Evolutionary conservation across 768 basidiomycete species (phyloP), one percentile per base, ranked within the genome.

Genomic region (Kwoniella heveanensis): DNA sequence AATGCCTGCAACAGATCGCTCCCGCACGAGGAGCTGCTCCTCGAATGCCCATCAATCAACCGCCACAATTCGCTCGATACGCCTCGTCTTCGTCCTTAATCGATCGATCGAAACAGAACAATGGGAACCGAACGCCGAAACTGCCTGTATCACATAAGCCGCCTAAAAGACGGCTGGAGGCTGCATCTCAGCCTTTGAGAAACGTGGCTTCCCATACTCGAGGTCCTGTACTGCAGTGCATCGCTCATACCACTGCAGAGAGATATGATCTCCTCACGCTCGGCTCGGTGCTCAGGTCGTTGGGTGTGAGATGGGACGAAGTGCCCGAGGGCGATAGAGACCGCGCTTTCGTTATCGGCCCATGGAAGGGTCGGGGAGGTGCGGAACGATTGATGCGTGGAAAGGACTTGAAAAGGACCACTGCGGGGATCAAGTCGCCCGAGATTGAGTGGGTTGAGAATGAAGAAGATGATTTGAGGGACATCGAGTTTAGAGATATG

Each of bases 221-320:
- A 48, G 86, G 90, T 48, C 84, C 87, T 30, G 92, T 94, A 54
- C 85, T 87, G 57, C 82, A 89, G 15, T 87, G 94, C 12, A 87
- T 90, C 60, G 93, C 92, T 0, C 85, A 92, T 56, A 87, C 92
- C 0, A 94, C 93, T 0, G 89, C 92, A 0, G 91, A 94, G 72
- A 85, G 88, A 39, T 95, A 91, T 73, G 76, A 88, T 36, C 85
- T 92, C 2, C 83, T 85, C 1, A 85, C 85, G 22, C 81, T 94
- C 10, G 73, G 72, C 22, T 46, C 60, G n/a, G 66, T 73, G 21
- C 70, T 79, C 29, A 63, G 71, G 12, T 26, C 54, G 3, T 58
- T 74, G 19, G 76, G 74, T 2, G 72, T 79, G 27, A 56, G 57
- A 51, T 79, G 72, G 70, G 70, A 78, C 29, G 74, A 77, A 62